A percentile compares a stretch with the other conserved stretches of the same genome.
These are phyloP conservation scores for Lasiodiplodia sp. DNA, from an alignment of 2,329 filamentous ascomycete genomes.

Conservation along the genomic window DNA sequence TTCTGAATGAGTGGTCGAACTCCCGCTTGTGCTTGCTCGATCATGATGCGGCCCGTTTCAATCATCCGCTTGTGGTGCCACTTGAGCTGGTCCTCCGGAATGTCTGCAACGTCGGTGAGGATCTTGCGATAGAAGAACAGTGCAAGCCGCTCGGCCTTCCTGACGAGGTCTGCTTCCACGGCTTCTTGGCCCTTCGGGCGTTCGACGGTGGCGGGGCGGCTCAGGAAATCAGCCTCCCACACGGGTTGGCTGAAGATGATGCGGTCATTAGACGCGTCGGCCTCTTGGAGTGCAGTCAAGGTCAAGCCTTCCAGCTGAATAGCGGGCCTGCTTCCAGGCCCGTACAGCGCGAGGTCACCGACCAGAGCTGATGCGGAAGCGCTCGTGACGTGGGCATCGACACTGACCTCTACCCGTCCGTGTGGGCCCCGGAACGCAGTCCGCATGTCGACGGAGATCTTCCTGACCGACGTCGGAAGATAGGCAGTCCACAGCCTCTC, in stretches of 20 bases:
- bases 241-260: neutral
- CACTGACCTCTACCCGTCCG: neutral
- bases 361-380: neutral
- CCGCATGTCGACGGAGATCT: slow-evolving; percentile 37
- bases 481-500: slow-evolving; percentile 40
- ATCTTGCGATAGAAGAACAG: neutral
- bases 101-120: neutral
- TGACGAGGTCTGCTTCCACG: neutral
- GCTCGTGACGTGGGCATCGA: neutral
- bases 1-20: neutral
- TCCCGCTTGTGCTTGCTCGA: neutral
- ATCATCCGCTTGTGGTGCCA: neutral
- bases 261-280: neutral
- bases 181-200: neutral
- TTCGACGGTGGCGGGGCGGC: neutral
- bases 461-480: slow-evolving; percentile 35
- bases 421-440: neutral
- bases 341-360: neutral
- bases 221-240: neutral
- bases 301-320: neutral
- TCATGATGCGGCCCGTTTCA: neutral
- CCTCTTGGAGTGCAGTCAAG: neutral
- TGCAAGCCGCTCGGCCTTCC: neutral
- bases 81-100: neutral
- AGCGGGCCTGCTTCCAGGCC: neutral